These are phyloP conservation scores for Wallacemonas sp. DNA, from an alignment of 208 protist species.

Conservation along the genomic window DNA sequence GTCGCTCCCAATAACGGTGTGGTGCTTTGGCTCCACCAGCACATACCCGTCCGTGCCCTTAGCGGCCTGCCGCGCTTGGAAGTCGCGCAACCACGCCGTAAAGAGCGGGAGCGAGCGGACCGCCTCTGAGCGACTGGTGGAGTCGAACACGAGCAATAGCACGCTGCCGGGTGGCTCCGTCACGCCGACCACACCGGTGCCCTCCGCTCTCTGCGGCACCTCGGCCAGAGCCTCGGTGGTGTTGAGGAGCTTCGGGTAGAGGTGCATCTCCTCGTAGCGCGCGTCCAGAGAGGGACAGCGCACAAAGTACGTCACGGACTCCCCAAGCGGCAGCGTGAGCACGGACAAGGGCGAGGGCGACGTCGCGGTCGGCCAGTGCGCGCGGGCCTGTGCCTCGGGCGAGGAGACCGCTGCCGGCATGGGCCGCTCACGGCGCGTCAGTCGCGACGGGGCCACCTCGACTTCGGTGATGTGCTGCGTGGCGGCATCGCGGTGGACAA, in stretches of 20 bases:
- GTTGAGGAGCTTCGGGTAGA: slow-evolving; percentile 43
- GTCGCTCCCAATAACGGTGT: slow-evolving; percentile 34
- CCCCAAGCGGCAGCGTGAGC: slow-evolving; percentile 40
- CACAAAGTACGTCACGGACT: slow-evolving; percentile 49
- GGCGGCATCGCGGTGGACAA: slow-evolving; percentile 35
- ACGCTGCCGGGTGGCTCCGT: slow-evolving; percentile 46
- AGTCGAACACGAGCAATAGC: slow-evolving; percentile 59
- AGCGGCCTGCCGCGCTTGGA: slow-evolving; percentile 20
- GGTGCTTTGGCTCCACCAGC: slow-evolving; percentile 40
- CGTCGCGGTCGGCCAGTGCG: slow-evolving; percentile 29
- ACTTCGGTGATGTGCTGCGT: slow-evolving; percentile 35
- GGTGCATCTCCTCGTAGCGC: slow-evolving; percentile 50
- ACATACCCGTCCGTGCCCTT: slow-evolving; percentile 19
- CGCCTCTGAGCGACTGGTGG: slow-evolving; percentile 62
- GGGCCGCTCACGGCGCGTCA: slow-evolving; percentile 16
- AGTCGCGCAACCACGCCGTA: slow-evolving; percentile 39
- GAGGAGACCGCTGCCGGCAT: slow-evolving; percentile 8
- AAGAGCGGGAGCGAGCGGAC: slow-evolving; percentile 57
- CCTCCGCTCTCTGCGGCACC: background rate
- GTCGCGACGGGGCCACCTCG: slow-evolving; percentile 32
- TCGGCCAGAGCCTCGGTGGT: background rate
- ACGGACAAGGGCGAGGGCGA: slow-evolving; percentile 20
- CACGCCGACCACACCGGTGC: background rate
- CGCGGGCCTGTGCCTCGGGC: slow-evolving; percentile 26
- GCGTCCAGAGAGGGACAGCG: slow-evolving; percentile 29